phyloP scores from a whole-genome alignment of 192 early-diverging fungal genomes.

The Linderina pennispora region DNA sequence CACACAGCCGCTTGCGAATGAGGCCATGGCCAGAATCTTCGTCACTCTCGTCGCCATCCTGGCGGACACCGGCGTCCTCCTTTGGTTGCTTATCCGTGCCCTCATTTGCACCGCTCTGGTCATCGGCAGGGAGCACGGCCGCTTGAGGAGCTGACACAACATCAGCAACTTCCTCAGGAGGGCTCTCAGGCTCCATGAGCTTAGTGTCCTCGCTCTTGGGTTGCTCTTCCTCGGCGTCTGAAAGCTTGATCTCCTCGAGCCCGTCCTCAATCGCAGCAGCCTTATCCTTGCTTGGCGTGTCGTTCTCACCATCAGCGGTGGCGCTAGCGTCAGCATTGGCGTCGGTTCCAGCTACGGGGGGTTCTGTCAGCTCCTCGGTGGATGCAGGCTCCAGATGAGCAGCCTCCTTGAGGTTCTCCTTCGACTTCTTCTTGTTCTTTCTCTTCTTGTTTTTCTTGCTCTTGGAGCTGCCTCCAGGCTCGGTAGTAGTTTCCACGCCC shows the following conservation, averaged over 20 bases:
- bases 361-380: no score
- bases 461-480: slow-evolving; percentile 10
- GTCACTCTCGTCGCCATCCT: background rate
- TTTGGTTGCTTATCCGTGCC: slow-evolving; percentile 4
- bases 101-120: slow-evolving; percentile 8
- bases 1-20: slow-evolving; percentile 88
- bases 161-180: background rate
- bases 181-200: slow-evolving; percentile 37
- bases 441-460: slow-evolving; percentile 37
- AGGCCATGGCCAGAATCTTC: slow-evolving; percentile 1
- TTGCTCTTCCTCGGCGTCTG: slow-evolving; percentile 20
- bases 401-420: slow-evolving; percentile 4
- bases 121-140: background rate
- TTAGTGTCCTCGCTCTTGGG: slow-evolving; percentile 11
- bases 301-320: no score
- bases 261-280: slow-evolving; percentile 38
- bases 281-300: no score
- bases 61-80: slow-evolving; percentile 1
- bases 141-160: slow-evolving; percentile 1
- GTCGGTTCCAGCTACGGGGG: no score
- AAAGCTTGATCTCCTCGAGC: slow-evolving; percentile 48
- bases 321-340: no score
- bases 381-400: no score
- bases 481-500: background rate
- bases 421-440: slow-evolving; percentile 31